Base-by-base conservation (phyloP, 1,284 basidiomycete species). In the Vanrija sp. region DNA sequence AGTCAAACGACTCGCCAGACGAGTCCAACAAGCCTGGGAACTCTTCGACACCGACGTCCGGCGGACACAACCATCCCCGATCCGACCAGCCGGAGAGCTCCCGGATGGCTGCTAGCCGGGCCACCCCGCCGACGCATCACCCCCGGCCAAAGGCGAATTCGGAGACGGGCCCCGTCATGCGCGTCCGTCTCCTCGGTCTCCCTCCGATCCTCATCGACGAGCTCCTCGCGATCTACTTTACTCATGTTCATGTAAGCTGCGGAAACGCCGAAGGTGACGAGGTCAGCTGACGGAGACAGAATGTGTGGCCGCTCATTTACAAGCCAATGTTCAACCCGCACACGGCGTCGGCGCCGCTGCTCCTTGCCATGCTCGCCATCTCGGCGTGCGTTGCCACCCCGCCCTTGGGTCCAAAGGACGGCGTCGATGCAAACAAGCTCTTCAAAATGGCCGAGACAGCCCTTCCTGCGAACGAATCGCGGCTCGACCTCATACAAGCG, bases 361-460 rank as follows among this genome's bases (percentile, higher is more conserved):
- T 76, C 0, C 64, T 70, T 9, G 63, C 71, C 42, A 74, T 74
- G 66, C 62, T 74, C 5, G 64, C 67, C 8, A 66, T 73, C 16
- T 68, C 74, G 5, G 55, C 68, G 3, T 74, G 69, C 46, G 62
- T 74, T n/a, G 63, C 65, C 1, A 58, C 62, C 18, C 38, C 63
- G 28, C 23, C 55, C 65, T 15, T 34, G 12, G 84, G 88, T 68
- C 34, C 28, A 1, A 84, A 88, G 63, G 86, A 85, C 52, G 79
- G 78, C 4, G 83, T 90, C 74, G 79, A 74, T 2, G 82, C 86
- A 1, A 86, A 90, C 68, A 78, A 80, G 50, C 77, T 91, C 5
- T 71, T 68, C 46, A 47, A 43, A 5, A 67, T 69, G 64, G 72
- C 73, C 9, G 68, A 74, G 46, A 55, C 59, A 15, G 58, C 62